phyloP scores from a whole-genome alignment of 192 early-diverging fungal species.

The Oehlia diaphana region DNA sequence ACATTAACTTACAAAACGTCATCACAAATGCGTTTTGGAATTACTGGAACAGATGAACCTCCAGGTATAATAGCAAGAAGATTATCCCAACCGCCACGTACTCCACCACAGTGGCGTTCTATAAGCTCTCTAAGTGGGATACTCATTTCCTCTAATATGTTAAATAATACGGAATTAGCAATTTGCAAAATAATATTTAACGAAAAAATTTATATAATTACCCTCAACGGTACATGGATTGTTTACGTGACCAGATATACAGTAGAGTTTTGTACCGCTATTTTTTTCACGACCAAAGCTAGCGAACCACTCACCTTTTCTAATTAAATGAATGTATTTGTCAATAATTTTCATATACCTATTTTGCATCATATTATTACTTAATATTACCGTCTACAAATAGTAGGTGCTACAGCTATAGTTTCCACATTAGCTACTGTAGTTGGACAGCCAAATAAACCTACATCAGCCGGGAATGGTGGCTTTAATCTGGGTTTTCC shows the following conservation, averaged over 20 bases:
- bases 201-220: neutral
- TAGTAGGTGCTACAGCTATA: conserved; percentile 96
- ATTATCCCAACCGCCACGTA: conserved; percentile 99
- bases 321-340: conserved; percentile 7
- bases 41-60: conserved; percentile 90
- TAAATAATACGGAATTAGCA: neutral
- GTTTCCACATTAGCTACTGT: conserved; percentile 99
- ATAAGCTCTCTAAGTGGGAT: conserved; percentile 94
- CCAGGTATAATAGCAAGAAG: conserved; percentile 96
- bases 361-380: neutral
- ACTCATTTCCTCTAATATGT: conserved; percentile 83
- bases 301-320: conserved; percentile 94
- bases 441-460: conserved; percentile 97
- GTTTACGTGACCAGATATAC: conserved; percentile 98
- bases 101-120: conserved; percentile 93
- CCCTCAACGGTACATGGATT: conserved; percentile 93
- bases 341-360: neutral
- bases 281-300: conserved; percentile 91
- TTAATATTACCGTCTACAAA: conserved; percentile 58
- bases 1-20: conserved; percentile 63
- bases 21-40: conserved; percentile 83
- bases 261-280: conserved; percentile 95
- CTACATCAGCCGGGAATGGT: conserved; percentile 98
- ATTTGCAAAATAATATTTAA: too few relatives aligned
- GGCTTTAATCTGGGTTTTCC: conserved; percentile 99